Percentiles rank a stretch among this genome's conserved stretches.
These are phyloP conservation scores for Mortierella sp. DNA, from an alignment of 371 early-diverging fungal genomes.

Conservation along the genomic window DNA sequence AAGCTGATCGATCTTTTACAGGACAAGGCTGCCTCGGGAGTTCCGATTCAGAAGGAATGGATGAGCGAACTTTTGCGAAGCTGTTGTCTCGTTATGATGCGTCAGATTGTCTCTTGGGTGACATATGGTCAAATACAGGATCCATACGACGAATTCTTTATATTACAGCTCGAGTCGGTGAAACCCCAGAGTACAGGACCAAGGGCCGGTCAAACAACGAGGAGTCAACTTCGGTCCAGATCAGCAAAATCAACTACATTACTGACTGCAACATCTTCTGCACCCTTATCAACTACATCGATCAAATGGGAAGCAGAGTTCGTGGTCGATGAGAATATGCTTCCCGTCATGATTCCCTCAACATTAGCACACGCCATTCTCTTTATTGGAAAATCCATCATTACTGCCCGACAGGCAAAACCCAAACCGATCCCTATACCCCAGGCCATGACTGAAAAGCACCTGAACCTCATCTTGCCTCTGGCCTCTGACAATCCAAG, in stretches of 20 bases:
- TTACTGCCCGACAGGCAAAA: conserved; percentile 61
- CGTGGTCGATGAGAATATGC: conserved; percentile 55
- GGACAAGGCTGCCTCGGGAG: conserved; percentile 67
- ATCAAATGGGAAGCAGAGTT: conserved; percentile 66
- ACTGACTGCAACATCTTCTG: conserved; percentile 1
- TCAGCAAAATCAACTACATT: neutral
- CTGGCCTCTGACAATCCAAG: conserved; percentile 5
- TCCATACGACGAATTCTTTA: conserved; percentile 76
- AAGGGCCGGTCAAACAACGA: neutral
- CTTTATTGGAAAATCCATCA: conserved; percentile 80
- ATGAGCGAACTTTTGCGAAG: conserved; percentile 64
- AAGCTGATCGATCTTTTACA: conserved; percentile 66
- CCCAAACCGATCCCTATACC: conserved; percentile 57
- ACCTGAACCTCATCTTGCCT: conserved; percentile 54
- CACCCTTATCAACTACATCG: neutral
- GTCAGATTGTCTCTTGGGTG: conserved; percentile 79
- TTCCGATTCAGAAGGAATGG: conserved; percentile 60
- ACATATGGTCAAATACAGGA: conserved; percentile 75
- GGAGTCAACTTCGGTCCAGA: neutral
- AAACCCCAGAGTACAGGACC: neutral
- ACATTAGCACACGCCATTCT: conserved; percentile 68
- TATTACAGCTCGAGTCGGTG: conserved; percentile 35
- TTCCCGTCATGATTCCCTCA: conserved; percentile 66
- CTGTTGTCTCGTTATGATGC: conserved; percentile 69
- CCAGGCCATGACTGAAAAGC: conserved; percentile 55